These are phyloP conservation scores for Sordariomycetes sp. DNA, from an alignment of 2,329 filamentous ascomycete species.

Conservation along the genomic window DNA sequence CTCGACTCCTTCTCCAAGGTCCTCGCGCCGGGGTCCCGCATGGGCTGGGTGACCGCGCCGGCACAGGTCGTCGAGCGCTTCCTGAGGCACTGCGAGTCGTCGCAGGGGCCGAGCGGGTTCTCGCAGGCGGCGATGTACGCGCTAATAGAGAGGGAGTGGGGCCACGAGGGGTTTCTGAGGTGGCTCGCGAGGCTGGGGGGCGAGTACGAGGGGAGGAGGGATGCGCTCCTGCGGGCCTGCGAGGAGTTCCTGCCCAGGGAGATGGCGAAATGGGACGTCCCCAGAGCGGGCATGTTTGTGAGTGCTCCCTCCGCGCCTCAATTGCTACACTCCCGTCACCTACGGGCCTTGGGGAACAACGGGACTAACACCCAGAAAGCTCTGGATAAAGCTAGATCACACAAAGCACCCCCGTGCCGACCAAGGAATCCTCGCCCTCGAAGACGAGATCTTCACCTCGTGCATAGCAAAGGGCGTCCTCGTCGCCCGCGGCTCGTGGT, in stretches of 20 bases:
- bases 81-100: slow-evolving; percentile 71
- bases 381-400: slow-evolving; percentile 65
- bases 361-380: slow-evolving; percentile 25
- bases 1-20: slow-evolving; percentile 94
- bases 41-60: slow-evolving; percentile 84
- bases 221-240: slow-evolving; percentile 70
- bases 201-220: slow-evolving; percentile 70
- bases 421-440: slow-evolving; percentile 53
- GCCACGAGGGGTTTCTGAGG: slow-evolving; percentile 76
- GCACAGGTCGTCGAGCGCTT: slow-evolving; percentile 78
- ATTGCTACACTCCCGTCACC: not conserved
- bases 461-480: slow-evolving; percentile 70
- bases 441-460: slow-evolving; percentile 76
- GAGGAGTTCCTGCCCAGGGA: slow-evolving; percentile 64
- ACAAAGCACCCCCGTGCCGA: slow-evolving; percentile 51
- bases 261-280: slow-evolving; percentile 69
- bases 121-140: slow-evolving; percentile 79
- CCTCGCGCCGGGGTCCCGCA: slow-evolving; percentile 67
- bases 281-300: slow-evolving; percentile 90
- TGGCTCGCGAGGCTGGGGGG: slow-evolving; percentile 78
- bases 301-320: slow-evolving; percentile 24
- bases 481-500: slow-evolving; percentile 82
- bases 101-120: slow-evolving; percentile 77
- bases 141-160: slow-evolving; percentile 88
- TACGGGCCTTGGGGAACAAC: not conserved